Conservation (phyloP, 805 yeast species). For the Candida ovalis region DNA sequence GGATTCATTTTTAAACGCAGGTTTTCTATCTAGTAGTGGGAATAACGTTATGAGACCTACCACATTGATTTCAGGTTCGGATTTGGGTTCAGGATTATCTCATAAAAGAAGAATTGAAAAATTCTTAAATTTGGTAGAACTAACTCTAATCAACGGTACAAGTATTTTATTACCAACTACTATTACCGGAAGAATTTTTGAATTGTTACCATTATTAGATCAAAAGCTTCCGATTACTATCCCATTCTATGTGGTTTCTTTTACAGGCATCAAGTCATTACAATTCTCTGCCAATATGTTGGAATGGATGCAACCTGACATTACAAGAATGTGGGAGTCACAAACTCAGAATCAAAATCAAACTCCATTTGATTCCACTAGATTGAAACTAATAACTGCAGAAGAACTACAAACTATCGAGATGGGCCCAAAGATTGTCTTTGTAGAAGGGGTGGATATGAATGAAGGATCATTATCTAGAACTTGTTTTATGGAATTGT, state of each 20-base stretch:
- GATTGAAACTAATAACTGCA: conserved; percentile 56
- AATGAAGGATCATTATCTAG: conserved; percentile 61
- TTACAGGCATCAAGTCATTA: conserved; percentile 72
- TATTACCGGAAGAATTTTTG: conserved; percentile 76
- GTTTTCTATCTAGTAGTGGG: not conserved
- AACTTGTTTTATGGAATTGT: conserved; percentile 49
- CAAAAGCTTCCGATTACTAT: conserved; percentile 29
- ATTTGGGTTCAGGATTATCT: conserved; percentile 59
- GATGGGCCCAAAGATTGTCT: conserved; percentile 70
- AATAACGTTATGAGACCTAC: conserved; percentile 57
- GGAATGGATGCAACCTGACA: conserved; percentile 93
- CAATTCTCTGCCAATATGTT: conserved; percentile 83
- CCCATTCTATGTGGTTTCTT: conserved; percentile 75
- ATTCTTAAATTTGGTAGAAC: conserved; percentile 58
- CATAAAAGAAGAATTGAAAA: conserved; percentile 61
- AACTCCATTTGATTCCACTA: conserved; percentile 68
- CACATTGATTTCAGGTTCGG: conserved; percentile 71
- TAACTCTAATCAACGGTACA: conserved; percentile 70
- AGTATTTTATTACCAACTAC: conserved; percentile 81
- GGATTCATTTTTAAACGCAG: conserved; percentile 77
- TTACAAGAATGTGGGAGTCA: conserved; percentile 81
- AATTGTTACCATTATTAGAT: conserved; percentile 48
- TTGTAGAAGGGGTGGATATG: conserved; percentile 67
- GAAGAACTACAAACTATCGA: conserved; percentile 49
- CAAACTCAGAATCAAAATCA: conserved; percentile 59